Conservation (phyloP, 2,329 filamentous ascomycete species). For the Ciborinia camelliae region DNA sequence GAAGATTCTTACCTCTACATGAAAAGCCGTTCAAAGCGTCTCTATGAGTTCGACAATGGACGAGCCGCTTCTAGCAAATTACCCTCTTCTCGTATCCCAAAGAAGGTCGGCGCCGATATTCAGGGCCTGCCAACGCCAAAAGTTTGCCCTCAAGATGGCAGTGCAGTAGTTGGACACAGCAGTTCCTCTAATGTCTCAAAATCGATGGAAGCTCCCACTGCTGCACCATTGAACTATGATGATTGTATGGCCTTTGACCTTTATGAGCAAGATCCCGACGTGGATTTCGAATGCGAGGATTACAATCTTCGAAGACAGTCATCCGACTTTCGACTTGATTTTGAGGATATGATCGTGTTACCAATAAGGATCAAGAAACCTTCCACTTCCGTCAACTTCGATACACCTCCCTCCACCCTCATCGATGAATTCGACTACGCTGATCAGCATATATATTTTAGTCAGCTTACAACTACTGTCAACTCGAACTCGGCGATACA, state of each 20-base stretch:
- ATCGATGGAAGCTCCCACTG: background rate
- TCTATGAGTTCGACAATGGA: background rate
- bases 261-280: conserved; percentile 14
- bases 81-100: background rate
- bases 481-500: conserved; percentile 11
- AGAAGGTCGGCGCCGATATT: conserved; percentile 1
- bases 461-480: conserved; percentile 1
- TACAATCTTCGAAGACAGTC: conserved; percentile 7
- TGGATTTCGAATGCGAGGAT: conserved; percentile 7
- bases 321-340: conserved; percentile 10
- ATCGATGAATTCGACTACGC: conserved; percentile 20
- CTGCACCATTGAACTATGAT: conserved; percentile 1
- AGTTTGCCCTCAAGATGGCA: background rate
- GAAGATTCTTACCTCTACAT: conserved; percentile 18
- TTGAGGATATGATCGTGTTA: conserved; percentile 18
- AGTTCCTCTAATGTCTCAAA: background rate
- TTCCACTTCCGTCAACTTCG: background rate
- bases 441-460: conserved; percentile 15
- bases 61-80: background rate
- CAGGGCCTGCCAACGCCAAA: background rate
- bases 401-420: background rate
- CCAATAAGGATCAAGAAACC: conserved; percentile 15
- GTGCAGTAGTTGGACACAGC: background rate
- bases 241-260: conserved; percentile 17
- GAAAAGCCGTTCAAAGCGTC: background rate